Conservation (phyloP, 495 filamentous ascomycete species). For the Xylaria intraflava region DNA sequence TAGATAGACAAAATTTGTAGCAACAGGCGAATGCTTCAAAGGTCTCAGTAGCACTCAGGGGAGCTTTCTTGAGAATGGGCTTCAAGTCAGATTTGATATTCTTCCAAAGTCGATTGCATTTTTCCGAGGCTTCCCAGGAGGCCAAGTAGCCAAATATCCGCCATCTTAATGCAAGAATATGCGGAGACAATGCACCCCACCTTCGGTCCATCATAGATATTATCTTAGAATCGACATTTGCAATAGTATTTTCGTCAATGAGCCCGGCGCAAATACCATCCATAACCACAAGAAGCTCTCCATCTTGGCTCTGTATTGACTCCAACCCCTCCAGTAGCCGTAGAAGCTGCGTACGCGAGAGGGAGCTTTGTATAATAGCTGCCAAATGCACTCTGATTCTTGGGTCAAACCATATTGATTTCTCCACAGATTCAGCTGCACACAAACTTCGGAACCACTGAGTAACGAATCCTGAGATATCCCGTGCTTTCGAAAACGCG, state of each 20-base stretch:
- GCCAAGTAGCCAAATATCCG: slow-evolving; percentile 30
- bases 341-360: slow-evolving; percentile 43
- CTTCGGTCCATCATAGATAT: slow-evolving; percentile 18
- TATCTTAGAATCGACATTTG: slow-evolving; percentile 31
- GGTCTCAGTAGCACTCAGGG: slow-evolving; percentile 21
- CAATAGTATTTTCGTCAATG: slow-evolving; percentile 36
- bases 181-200: slow-evolving; percentile 9
- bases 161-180: slow-evolving; percentile 32
- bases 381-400: slow-evolving; percentile 44
- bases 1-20: slow-evolving; percentile 31
- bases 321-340: slow-evolving; percentile 39
- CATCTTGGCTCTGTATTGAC: slow-evolving; percentile 18
- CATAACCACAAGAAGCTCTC: slow-evolving; percentile 35
- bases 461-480: slow-evolving; percentile 59
- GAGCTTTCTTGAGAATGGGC: slow-evolving; percentile 26
- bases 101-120: slow-evolving; percentile 29
- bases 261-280: slow-evolving; percentile 43
- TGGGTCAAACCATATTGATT: slow-evolving; percentile 55
- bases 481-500: slow-evolving; percentile 58
- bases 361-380: slow-evolving; percentile 33
- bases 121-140: slow-evolving; percentile 27
- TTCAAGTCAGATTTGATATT: slow-evolving; percentile 29
- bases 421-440: slow-evolving; percentile 33
- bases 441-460: slow-evolving; percentile 59
- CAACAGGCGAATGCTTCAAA: slow-evolving; percentile 40